phyloP scores from a whole-genome alignment of 345 rosid genomes.

The Populus davidiana region DNA sequence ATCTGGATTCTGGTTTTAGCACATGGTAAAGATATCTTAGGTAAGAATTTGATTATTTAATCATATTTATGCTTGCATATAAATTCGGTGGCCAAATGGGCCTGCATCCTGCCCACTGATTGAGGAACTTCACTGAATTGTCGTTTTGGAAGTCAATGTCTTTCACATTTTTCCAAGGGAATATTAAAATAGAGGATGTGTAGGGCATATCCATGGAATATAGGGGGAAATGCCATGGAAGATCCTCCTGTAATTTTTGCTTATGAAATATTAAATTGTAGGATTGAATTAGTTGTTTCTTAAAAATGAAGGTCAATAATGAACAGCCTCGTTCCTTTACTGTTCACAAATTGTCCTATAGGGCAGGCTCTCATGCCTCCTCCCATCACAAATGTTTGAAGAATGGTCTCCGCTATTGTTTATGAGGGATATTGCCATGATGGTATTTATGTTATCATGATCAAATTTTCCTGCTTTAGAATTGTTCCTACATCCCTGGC shows the following conservation, averaged over 20 bases:
- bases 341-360: too few species aligned
- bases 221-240: not conserved
- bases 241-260: not conserved
- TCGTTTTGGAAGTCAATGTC: not conserved
- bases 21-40: not conserved
- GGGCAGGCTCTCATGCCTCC: not conserved
- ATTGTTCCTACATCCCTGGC: not conserved
- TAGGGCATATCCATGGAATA: conserved; percentile 1
- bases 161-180: not conserved
- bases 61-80: not conserved
- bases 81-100: conserved; percentile 1
- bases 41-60: not conserved
- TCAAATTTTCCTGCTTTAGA: not conserved
- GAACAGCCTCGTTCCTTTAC: too few species aligned
- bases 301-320: too few species aligned
- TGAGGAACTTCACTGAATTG: not conserved
- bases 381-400: not conserved
- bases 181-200: not conserved
- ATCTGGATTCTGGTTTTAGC: not conserved
- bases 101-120: not conserved
- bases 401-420: not conserved
- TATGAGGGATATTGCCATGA: not conserved
- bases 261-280: not conserved
- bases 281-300: not conserved
- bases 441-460: not conserved